phyloP scores from a whole-genome alignment of 2,329 filamentous ascomycete species.

The Ceratocystis cacaofunesta region DNA sequence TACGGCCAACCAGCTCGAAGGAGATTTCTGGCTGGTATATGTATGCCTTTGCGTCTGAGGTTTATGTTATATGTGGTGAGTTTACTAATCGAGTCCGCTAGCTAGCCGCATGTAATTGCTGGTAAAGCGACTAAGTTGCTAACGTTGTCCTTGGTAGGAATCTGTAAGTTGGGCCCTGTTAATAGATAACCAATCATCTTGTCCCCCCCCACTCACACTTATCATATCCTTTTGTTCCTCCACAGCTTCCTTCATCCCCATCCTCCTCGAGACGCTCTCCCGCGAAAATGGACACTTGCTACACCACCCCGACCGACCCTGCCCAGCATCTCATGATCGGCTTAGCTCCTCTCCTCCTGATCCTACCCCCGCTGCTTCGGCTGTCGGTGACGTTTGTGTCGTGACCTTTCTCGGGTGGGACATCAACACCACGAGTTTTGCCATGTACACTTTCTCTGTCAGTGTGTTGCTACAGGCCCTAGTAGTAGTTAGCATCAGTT shows the following conservation, averaged over 20 bases:
- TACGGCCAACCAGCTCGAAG: constrained; percentile 68
- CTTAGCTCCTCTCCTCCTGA: constrained; percentile 14
- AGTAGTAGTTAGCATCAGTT: constrained; percentile 89
- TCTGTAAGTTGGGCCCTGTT: constrained; percentile 21
- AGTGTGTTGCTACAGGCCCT: constrained; percentile 81
- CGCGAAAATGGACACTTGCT: constrained; percentile 81
- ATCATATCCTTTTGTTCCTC: neutral
- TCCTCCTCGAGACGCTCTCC: constrained; percentile 84
- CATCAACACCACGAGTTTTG: constrained; percentile 92
- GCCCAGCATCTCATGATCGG: constrained; percentile 48
- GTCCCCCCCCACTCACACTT: neutral
- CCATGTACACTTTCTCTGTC: constrained; percentile 95
- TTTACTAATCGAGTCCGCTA: constrained; percentile 16
- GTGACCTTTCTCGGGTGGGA: constrained; percentile 68
- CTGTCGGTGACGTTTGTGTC: constrained; percentile 48
- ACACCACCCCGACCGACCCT: constrained; percentile 60
- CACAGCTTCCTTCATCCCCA: constrained; percentile 85
- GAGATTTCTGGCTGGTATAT: constrained; percentile 92
- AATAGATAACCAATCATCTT: constrained; percentile 10
- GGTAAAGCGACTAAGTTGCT: constrained; percentile 1
- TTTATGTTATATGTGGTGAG: constrained; percentile 82
- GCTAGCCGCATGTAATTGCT: neutral
- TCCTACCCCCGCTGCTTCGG: neutral
- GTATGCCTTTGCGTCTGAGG: constrained; percentile 92
- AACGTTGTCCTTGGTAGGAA: constrained; percentile 18